Evolutionary conservation across 225 moss, liverwort and hornwort genomes (phyloP), one percentile per base, ranked within the genome.

Genomic region (Asterella californica): DNA sequence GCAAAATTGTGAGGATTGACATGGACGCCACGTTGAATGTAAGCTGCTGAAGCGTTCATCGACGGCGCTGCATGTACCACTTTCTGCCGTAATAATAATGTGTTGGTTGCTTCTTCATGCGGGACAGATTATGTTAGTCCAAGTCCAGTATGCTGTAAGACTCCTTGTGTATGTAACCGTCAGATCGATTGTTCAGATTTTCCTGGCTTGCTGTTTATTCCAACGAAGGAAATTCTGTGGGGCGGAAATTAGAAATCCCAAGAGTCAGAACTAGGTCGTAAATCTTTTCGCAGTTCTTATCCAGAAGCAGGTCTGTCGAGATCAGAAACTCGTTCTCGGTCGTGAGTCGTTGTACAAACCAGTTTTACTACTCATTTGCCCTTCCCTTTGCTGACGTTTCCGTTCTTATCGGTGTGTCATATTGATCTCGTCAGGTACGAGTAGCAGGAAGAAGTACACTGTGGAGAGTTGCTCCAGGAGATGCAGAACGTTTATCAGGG

Each of bases 1-100:
- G 88, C 62, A 88, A 88, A 67, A 83, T 79, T 66, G 54, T 81
- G 60, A 80, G 85, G 80, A 88, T 88, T 62, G 88, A 88, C 72
- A 88, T 85, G 85, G 88, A 88, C 76, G 88, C 83, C 50, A 88
- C 88, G 36, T 66, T 85, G 25, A 88, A 85, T 76, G 85, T 88
- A 75, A 73, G 72, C 70, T 32, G 30, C 50, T 30, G 38, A 69
- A 33, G 21, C 6, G 29, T 14, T 8, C 29, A 30, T 29, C 42
- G 42, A 52, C 17, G 52, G n/a, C n/a, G n/a, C 52, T 14, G 4
- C 17, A 52, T 52, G 10, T 52, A 52, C 17, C 1, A 17, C 1
- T 12, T 52, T 10, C 52, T 12, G 52, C 12, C 5, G 4, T 9
- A 57, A 57, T 7, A 21, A 57, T 1, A 57, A 57, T 57, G 22